phyloP scores from a whole-genome alignment of 83 land plant genomes.

The Larix sibirica region DNA sequence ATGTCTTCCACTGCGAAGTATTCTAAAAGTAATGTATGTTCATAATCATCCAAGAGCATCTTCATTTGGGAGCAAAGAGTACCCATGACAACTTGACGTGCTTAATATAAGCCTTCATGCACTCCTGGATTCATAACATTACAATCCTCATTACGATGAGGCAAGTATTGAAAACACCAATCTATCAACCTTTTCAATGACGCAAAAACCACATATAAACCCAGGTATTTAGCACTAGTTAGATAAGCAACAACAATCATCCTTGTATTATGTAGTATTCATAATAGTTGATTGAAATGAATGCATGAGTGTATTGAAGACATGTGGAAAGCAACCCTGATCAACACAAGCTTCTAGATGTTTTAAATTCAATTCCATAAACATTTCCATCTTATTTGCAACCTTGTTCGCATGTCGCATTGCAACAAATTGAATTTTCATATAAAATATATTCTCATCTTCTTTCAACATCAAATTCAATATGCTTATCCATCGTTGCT shows the following conservation, averaged over 20 bases:
- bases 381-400: constrained; percentile 75
- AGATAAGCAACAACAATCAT: too few relatives aligned
- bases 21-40: constrained; percentile 39
- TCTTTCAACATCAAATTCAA: constrained; percentile 59
- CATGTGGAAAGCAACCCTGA: constrained; percentile 51
- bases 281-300: constrained; percentile 72
- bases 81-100: constrained; percentile 80
- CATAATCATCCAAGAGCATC: constrained; percentile 50
- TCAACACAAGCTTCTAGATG: constrained; percentile 65
- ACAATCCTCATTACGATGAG: too few relatives aligned
- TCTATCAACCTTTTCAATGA: too few relatives aligned
- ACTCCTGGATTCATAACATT: too few relatives aligned
- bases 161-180: too few relatives aligned
- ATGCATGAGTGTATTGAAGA: constrained; percentile 64
- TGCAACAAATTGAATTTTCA: constrained; percentile 50
- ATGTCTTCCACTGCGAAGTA: constrained; percentile 51
- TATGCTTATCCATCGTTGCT: constrained; percentile 64
- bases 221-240: too few relatives aligned
- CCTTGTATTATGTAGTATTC: constrained; percentile 42
- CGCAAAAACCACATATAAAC: too few relatives aligned
- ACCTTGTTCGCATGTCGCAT: constrained; percentile 17
- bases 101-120: too few relatives aligned
- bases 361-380: constrained; percentile 73
- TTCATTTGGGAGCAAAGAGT: constrained; percentile 85
- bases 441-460: constrained; percentile 71